Evolutionary conservation across 2,329 filamentous ascomycete species (phyloP).

Genomic region (Neopestalotiopsis clavispora): DNA sequence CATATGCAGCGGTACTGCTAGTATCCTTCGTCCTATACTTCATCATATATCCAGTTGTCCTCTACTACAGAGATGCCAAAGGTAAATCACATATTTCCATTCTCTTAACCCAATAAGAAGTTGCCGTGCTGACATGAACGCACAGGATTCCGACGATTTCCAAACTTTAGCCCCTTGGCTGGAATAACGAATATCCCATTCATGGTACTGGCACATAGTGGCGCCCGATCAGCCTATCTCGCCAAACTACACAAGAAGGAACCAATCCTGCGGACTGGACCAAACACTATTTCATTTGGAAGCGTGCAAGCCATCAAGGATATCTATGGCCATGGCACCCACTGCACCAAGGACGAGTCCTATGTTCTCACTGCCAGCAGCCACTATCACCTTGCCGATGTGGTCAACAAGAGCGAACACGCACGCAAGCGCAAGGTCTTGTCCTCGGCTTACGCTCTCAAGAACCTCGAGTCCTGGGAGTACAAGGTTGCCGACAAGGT

Average conservation of each 20-base stretch:
- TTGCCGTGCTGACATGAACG: not conserved
- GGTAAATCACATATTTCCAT: constrained; percentile 23
- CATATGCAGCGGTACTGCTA: constrained; percentile 20
- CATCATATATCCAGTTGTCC: constrained; percentile 42
- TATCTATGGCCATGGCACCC: constrained; percentile 56
- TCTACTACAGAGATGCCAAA: constrained; percentile 51
- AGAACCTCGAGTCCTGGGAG: constrained; percentile 60
- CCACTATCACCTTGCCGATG: constrained; percentile 57
- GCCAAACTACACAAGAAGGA: constrained; percentile 49
- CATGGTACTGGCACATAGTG: constrained; percentile 47
- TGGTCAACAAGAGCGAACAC: constrained; percentile 56
- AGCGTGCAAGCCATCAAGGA: constrained; percentile 51
- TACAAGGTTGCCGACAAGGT: constrained; percentile 59
- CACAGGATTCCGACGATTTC: constrained; percentile 48
- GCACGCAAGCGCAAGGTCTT: constrained; percentile 55
- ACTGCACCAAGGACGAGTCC: constrained; percentile 54
- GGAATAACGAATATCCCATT: constrained; percentile 52
- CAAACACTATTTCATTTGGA: constrained; percentile 48
- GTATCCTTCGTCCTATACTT: constrained; percentile 36
- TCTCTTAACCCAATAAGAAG: too few species aligned
- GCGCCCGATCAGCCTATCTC: constrained; percentile 48
- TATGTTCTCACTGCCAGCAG: constrained; percentile 50
- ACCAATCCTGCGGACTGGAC: constrained; percentile 50
- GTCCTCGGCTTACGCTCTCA: constrained; percentile 55
- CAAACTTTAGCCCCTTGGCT: constrained; percentile 46